Base-by-base conservation (phyloP, 768 basidiomycete genomes). In the Boletus rubescentipes region DNA sequence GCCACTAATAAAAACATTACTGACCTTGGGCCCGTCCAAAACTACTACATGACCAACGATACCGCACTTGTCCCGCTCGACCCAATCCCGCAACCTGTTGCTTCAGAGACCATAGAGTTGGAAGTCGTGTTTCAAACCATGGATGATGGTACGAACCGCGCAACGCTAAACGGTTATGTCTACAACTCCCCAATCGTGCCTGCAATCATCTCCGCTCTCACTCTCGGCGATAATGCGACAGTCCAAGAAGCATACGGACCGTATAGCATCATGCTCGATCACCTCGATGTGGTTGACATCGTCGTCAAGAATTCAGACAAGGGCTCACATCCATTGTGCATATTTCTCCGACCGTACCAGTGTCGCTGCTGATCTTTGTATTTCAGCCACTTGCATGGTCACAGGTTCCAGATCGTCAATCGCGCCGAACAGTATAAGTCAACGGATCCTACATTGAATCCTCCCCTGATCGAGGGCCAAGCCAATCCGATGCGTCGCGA, bases 401-500 rank as follows among this genome's bases (percentile, higher is more conserved):
- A 96, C 75, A 86, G 87, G 62, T 81, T 86, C 73, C 87, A 89
- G 75, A 80, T 98, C 57, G 85, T 96, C 20, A 78, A 83, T 51
- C 85, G 88, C 49, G 79, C 84, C 2, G 60, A 76, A 49, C 81
- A 95, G 66, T 92, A 85, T 61, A 82, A 82, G 0, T 87, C 87
- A 1, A 72, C 79, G 61, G 90, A 98, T 70, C 81, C 89, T 1
- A 62, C 73, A 2, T 75, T 94, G 43, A 96, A 96, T 72, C 93
- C 92, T 14, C 86, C 89, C 0, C 72, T 92, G 51, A 74, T 79
- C 21, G 89, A 93, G 71, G 85, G 82, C 14, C 89, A 92, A 61
- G 67, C 74, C 1, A 99, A 98, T 73, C 96, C 95, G 2, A 83
- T 95, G 64, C 85, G 93, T n/a, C 81, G 96, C 37, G 96, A 99